These are phyloP conservation scores for Cylindrodendrum hubeiense DNA, from an alignment of 2,329 filamentous ascomycete genomes.

Conservation along the genomic window DNA sequence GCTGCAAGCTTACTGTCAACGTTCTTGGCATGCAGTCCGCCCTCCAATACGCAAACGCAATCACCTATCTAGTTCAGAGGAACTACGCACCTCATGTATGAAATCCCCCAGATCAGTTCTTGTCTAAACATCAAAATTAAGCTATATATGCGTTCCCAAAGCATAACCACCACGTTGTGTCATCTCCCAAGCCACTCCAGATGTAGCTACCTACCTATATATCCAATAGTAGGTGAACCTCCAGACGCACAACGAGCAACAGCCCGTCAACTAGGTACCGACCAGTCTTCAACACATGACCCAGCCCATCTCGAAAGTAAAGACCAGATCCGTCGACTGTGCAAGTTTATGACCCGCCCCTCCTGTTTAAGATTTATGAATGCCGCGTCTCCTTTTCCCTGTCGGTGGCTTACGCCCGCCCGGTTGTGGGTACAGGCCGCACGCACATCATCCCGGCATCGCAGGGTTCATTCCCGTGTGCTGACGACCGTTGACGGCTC, in stretches of 20 bases:
- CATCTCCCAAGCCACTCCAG: too few relatives aligned
- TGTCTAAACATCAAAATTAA: too few relatives aligned
- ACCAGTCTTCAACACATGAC: not conserved
- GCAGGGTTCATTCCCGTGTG: not conserved
- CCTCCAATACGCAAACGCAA: not conserved
- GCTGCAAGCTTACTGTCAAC: not conserved
- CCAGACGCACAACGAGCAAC: not conserved
- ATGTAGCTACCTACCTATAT: too few relatives aligned
- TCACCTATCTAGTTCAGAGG: not conserved
- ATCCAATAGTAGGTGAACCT: too few relatives aligned
- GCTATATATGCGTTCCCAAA: not conserved
- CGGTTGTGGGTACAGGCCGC: conserved; percentile 17
- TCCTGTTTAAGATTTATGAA: conserved; percentile 2
- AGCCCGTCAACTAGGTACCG: too few relatives aligned
- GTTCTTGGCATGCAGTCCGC: not conserved
- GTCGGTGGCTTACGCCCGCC: conserved; percentile 18
- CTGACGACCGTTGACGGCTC: conserved; percentile 2
- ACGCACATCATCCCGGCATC: conserved; percentile 6
- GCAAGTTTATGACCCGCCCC: not conserved
- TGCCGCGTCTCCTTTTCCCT: not conserved
- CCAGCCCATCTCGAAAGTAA: not conserved
- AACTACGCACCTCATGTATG: not conserved
- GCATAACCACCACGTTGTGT: not conserved
- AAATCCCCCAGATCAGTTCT: not conserved
- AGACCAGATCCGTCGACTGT: not conserved